phyloP scores from a whole-genome alignment of 208 protist species.

The Trypanosoma brucei region DNA sequence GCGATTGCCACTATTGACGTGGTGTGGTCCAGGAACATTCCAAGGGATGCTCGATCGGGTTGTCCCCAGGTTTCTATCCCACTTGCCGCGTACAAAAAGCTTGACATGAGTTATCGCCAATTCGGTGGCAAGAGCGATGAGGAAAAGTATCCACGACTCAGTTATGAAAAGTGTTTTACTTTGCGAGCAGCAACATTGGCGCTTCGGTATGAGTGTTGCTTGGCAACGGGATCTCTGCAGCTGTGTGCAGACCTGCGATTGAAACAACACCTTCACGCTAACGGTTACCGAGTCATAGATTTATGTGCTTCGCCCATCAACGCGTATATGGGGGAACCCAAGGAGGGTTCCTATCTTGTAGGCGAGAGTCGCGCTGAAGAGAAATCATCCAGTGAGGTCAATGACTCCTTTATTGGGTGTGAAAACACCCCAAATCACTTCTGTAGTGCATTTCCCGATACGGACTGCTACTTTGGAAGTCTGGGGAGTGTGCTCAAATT shows the following conservation, averaged over 20 bases:
- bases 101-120: slow-evolving; percentile 49
- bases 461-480: slow-evolving; percentile 82
- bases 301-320: slow-evolving; percentile 87
- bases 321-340: slow-evolving; percentile 72
- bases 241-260: slow-evolving; percentile 78
- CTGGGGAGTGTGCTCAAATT: slow-evolving; percentile 79
- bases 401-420: slow-evolving; percentile 18
- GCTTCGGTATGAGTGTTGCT: slow-evolving; percentile 72
- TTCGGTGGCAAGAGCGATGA: slow-evolving; percentile 31
- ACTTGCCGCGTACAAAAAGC: slow-evolving; percentile 57
- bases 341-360: slow-evolving; percentile 9
- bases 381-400: neutral
- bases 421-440: slow-evolving; percentile 65
- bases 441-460: slow-evolving; percentile 85
- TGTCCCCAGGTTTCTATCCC: slow-evolving; percentile 67
- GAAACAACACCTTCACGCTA: slow-evolving; percentile 77
- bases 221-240: slow-evolving; percentile 80
- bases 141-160: slow-evolving; percentile 23
- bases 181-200: slow-evolving; percentile 61
- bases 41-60: slow-evolving; percentile 11
- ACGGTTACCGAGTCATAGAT: slow-evolving; percentile 81
- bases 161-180: slow-evolving; percentile 22
- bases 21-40: slow-evolving; percentile 35
- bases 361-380: neutral
- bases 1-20: slow-evolving; percentile 54